A percentile compares a stretch with the other conserved stretches of the same genome.
Conservation (phyloP, 768 basidiomycete genomes). For the Coprinellus micaceus region DNA sequence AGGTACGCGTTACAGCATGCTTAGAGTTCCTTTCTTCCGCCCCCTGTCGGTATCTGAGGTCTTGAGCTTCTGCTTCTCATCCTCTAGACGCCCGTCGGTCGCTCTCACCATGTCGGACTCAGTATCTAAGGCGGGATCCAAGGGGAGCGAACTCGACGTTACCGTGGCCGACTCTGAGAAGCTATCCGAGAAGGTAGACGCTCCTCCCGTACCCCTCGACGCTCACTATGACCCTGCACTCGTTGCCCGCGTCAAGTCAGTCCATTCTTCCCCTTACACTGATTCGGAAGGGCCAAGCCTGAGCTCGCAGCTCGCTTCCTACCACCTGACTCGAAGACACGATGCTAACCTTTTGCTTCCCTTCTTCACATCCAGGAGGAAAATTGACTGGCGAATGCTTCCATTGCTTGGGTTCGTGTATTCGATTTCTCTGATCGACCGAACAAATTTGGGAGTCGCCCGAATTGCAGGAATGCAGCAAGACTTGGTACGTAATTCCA, state of each 20-base stretch:
- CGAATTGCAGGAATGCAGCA: slow-evolving; percentile 35
- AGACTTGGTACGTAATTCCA: slow-evolving; percentile 25
- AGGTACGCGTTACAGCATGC: too few relatives aligned
- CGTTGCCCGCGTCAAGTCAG: slow-evolving; percentile 21
- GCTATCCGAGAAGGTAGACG: slow-evolving; percentile 7
- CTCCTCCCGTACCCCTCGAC: slow-evolving; percentile 9
- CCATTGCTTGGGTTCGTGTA: slow-evolving; percentile 32
- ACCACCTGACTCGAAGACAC: too few relatives aligned
- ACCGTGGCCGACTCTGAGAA: slow-evolving; percentile 9
- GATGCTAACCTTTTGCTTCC: too few relatives aligned
- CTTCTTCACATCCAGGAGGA: slow-evolving; percentile 22
- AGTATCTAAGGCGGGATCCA: slow-evolving; percentile 17
- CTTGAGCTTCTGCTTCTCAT: too few relatives aligned
- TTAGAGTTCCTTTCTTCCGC: too few relatives aligned
- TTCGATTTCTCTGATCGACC: slow-evolving; percentile 33
- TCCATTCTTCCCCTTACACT: too few relatives aligned
- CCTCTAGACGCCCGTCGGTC: too few relatives aligned
- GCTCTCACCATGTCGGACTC: slow-evolving; percentile 8
- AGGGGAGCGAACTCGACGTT: slow-evolving; percentile 19
- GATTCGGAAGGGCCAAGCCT: neutral
- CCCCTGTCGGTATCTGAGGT: too few relatives aligned
- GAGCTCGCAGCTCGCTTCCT: neutral
- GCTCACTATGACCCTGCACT: slow-evolving; percentile 16
- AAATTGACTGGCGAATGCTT: slow-evolving; percentile 32
- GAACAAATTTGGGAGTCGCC: slow-evolving; percentile 35